Conservation (phyloP, 75 land plant genomes). For the Larix kaempferi region DNA sequence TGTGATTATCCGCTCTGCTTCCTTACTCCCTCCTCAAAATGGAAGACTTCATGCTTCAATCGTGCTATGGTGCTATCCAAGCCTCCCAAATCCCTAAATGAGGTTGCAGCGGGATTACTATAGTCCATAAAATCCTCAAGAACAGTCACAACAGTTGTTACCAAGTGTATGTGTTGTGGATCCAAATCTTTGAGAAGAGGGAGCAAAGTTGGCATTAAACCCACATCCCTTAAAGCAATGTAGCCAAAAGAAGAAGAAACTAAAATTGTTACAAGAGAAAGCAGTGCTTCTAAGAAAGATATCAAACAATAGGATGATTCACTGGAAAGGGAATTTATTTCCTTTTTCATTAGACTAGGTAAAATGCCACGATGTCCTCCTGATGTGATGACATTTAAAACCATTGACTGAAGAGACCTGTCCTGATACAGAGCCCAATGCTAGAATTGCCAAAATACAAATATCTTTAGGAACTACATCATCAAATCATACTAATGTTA, state of each 20-base stretch:
- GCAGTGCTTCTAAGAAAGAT: conserved; percentile 80
- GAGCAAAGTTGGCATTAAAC: conserved; percentile 82
- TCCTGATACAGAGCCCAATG: conserved; percentile 86
- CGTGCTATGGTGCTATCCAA: conserved; percentile 76
- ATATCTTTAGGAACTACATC: conserved; percentile 80
- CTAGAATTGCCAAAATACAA: conserved; percentile 56
- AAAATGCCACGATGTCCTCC: conserved; percentile 87
- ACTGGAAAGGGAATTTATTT: conserved; percentile 77
- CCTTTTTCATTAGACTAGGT: conserved; percentile 91
- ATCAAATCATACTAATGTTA: conserved; percentile 69
- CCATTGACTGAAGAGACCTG: conserved; percentile 72
- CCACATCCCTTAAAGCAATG: conserved; percentile 83
- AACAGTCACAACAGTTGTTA: conserved; percentile 81
- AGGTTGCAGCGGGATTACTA: conserved; percentile 84
- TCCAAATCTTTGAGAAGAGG: conserved; percentile 83
- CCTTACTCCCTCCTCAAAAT: conserved; percentile 43
- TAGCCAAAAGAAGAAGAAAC: conserved; percentile 94
- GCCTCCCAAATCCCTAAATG: conserved; percentile 93
- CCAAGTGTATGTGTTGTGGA: conserved; percentile 79
- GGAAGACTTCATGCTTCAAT: conserved; percentile 70
- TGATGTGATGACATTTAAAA: conserved; percentile 66
- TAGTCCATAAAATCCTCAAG: conserved; percentile 95
- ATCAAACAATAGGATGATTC: no score
- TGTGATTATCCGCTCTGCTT: conserved; percentile 26
- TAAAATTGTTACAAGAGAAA: conserved; percentile 72